Percentiles rank a stretch among this genome's conserved stretches.
phyloP scores from a whole-genome alignment of 2,329 filamentous ascomycete genomes.

The Neocatenulostroma microsporum region DNA sequence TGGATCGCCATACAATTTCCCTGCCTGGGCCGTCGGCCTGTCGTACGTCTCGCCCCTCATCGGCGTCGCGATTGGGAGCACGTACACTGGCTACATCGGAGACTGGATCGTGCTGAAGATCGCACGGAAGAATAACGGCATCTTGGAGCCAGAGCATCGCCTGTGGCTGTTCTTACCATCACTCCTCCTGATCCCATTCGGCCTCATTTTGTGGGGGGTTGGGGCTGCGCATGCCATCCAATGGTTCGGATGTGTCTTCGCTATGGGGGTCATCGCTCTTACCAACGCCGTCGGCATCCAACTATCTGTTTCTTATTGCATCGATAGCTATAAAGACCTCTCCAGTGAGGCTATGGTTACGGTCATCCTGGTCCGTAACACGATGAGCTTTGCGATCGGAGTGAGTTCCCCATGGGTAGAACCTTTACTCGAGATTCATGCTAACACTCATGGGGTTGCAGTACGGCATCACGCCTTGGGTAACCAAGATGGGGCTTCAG shows the following conservation, averaged over 20 bases:
- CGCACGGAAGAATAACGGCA: constrained; percentile 32
- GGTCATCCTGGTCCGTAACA: constrained; percentile 42
- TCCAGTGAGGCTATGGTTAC: constrained; percentile 39
- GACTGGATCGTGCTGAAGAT: constrained; percentile 28
- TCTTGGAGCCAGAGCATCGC: constrained; percentile 36
- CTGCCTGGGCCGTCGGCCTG: constrained; percentile 32
- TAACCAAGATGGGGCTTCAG: constrained; percentile 35
- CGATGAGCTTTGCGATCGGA: constrained; percentile 41
- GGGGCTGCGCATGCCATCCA: constrained; percentile 41
- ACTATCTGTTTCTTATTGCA: constrained; percentile 39
- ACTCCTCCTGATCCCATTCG: constrained; percentile 38
- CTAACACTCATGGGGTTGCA: constrained; percentile 11
- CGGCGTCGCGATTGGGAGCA: constrained; percentile 30
- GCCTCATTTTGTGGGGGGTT: constrained; percentile 45
- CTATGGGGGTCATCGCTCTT: constrained; percentile 31
- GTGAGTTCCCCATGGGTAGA: constrained; percentile 26
- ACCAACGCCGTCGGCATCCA: constrained; percentile 7
- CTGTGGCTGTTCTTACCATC: constrained; percentile 35
- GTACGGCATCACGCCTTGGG: constrained; percentile 44
- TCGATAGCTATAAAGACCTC: constrained; percentile 40
- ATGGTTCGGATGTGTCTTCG: constrained; percentile 40
- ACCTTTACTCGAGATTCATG: constrained; percentile 26
- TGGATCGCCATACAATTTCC: constrained; percentile 32
- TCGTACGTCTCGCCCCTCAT: constrained; percentile 31
- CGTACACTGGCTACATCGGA: constrained; percentile 31